Percentiles rank a stretch among this genome's conserved stretches.
Conservation (phyloP, 257 asterid species). For the Solanum megistacrolobum region DNA sequence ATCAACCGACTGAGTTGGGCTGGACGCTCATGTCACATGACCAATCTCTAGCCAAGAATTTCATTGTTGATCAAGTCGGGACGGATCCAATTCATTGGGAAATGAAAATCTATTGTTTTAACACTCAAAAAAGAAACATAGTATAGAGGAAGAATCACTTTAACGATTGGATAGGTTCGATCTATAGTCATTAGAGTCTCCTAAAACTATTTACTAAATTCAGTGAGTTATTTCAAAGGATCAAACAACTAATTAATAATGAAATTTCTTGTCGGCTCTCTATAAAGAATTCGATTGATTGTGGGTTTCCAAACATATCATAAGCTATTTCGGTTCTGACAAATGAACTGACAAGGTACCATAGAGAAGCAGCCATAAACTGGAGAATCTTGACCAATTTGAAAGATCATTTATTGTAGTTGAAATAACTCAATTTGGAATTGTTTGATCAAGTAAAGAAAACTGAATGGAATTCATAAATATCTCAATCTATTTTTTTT, state of each 20-base stretch:
- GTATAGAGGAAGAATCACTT: not conserved
- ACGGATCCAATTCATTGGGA: not conserved
- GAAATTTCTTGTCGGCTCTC: not conserved
- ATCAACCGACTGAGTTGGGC: not conserved
- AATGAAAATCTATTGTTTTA: not conserved
- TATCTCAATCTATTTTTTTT: not conserved
- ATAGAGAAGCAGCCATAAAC: not conserved
- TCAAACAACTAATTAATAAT: not conserved
- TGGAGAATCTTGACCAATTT: not conserved
- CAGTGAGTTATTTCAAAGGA: not conserved
- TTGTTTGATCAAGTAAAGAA: no score
- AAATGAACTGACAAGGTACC: not conserved
- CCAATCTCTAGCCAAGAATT: not conserved
- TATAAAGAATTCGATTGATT: fast-evolving
- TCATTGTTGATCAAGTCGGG: not conserved
- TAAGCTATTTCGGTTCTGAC: fast-evolving
- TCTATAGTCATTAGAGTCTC: not conserved
- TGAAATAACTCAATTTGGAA: not conserved
- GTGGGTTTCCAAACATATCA: not conserved
- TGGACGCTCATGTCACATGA: not conserved
- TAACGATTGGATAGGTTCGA: not conserved
- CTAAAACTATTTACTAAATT: not conserved
- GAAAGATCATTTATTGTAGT: not conserved
- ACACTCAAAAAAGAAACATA: not conserved
- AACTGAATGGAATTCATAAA: no score